Conservation (phyloP, 2,329 filamentous ascomycete genomes). For the Sporothrix luriei region DNA sequence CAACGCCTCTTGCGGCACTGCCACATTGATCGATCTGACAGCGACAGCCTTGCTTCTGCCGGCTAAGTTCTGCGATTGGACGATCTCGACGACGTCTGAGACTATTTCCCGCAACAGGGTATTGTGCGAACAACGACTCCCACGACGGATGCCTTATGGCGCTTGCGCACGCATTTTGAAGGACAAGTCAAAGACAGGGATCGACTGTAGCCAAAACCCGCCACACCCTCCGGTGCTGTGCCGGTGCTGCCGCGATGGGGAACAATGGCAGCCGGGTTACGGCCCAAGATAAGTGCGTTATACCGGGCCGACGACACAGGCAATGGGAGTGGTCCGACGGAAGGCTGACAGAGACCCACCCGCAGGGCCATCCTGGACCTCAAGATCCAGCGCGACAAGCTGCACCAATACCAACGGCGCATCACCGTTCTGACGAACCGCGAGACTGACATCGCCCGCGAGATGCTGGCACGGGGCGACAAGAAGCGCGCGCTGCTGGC, state of each 20-base stretch:
- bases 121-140: not conserved
- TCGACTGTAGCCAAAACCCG: not conserved
- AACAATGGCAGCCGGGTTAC: slow-evolving; percentile 61
- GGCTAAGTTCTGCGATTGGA: slow-evolving; percentile 25
- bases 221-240: not conserved
- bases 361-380: slow-evolving; percentile 91
- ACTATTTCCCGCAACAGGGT: too few relatives aligned
- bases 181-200: not conserved
- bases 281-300: slow-evolving; percentile 77
- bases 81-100: not conserved
- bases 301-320: not conserved
- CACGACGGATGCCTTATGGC: not conserved
- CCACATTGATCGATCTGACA: slow-evolving; percentile 17
- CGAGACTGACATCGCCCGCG: slow-evolving; percentile 81
- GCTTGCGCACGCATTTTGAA: slow-evolving; percentile 15
- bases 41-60: not conserved
- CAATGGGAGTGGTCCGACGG: too few relatives aligned
- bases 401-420: slow-evolving; percentile 92
- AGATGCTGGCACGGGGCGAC: slow-evolving; percentile 79
- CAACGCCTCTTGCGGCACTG: slow-evolving; percentile 9
- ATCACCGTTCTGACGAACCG: slow-evolving; percentile 83
- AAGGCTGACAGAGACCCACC: not conserved
- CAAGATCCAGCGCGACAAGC: slow-evolving; percentile 95
- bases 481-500: slow-evolving; percentile 82
- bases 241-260: slow-evolving; percentile 49